These are phyloP conservation scores for Wickerhamomyces mucosus DNA, from an alignment of 805 yeast genomes.

Conservation along the genomic window DNA sequence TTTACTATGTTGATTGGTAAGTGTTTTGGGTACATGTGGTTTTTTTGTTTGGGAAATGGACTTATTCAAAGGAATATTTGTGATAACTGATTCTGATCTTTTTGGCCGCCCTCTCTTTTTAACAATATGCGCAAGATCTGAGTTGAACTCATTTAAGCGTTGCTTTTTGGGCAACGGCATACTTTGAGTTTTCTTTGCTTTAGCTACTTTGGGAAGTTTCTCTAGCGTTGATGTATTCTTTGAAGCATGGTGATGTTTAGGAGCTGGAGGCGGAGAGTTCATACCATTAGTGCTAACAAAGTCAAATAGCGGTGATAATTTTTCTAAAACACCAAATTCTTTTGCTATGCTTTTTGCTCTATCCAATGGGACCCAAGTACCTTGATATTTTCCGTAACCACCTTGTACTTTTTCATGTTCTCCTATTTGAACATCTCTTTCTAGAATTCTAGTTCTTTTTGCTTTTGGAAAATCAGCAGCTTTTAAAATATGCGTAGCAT, in stretches of 20 bases:
- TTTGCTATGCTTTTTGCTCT: conserved; percentile 63
- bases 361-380: conserved; percentile 88
- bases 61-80: too few species aligned
- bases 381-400: conserved; percentile 95
- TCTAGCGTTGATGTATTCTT: conserved; percentile 14
- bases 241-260: conserved; percentile 60
- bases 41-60: too few species aligned
- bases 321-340: conserved; percentile 53
- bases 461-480: conserved; percentile 94
- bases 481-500: conserved; percentile 91
- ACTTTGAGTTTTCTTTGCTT: conserved; percentile 18
- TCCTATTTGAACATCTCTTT: conserved; percentile 86
- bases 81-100: conserved; percentile 6
- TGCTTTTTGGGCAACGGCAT: too few species aligned
- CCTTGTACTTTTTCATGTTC: conserved; percentile 92
- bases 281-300: conserved; percentile 43
- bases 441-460: conserved; percentile 83
- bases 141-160: too few species aligned
- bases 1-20: too few species aligned
- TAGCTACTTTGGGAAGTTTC: conserved; percentile 8
- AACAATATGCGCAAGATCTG: too few species aligned
- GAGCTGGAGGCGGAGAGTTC: conserved; percentile 47
- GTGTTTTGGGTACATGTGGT: too few species aligned
- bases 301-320: conserved; percentile 57
- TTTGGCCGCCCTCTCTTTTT: conserved; percentile 21